Percentiles rank a stretch among this genome's conserved stretches.
These are phyloP conservation scores for Diaporthe helianthi DNA, from an alignment of 2,329 filamentous ascomycete species.

Conservation along the genomic window DNA sequence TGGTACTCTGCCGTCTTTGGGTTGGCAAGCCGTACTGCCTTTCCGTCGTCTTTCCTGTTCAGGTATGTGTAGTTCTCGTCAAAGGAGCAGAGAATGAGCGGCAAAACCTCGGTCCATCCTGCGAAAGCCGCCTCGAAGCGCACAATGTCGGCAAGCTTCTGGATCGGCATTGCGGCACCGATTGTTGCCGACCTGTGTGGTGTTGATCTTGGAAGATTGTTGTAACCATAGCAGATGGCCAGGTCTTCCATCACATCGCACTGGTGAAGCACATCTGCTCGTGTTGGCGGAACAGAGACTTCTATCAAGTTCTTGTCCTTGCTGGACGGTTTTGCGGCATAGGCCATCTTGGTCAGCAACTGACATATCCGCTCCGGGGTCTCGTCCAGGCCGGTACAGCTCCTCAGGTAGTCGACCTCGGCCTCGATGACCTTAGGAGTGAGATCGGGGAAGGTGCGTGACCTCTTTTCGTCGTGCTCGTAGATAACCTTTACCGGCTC, in stretches of 20 bases:
- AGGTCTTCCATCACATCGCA: constrained; percentile 99
- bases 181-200: constrained; percentile 87
- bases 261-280: constrained; percentile 94
- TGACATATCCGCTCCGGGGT: constrained; percentile 77
- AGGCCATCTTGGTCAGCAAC: constrained; percentile 88
- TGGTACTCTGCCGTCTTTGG: constrained; percentile 95
- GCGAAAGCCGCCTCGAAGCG: constrained; percentile 89
- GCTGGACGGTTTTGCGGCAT: constrained; percentile 77
- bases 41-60: constrained; percentile 87
- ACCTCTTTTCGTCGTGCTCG: constrained; percentile 80
- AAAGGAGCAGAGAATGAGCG: constrained; percentile 93
- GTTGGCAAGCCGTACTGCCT: constrained; percentile 84
- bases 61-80: constrained; percentile 98
- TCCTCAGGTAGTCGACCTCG: constrained; percentile 92
- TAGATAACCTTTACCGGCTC: constrained; percentile 94
- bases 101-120: constrained; percentile 96
- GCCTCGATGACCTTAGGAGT: constrained; percentile 78
- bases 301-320: constrained; percentile 75
- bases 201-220: constrained; percentile 87
- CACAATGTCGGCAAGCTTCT: constrained; percentile 93
- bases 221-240: constrained; percentile 96
- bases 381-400: constrained; percentile 83
- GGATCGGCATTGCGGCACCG: constrained; percentile 85
- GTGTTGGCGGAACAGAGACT: constrained; percentile 84
- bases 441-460: constrained; percentile 81